These are phyloP conservation scores for Carex kokanica DNA, from an alignment of 176 grass and related monocot genomes.

Conservation along the genomic window DNA sequence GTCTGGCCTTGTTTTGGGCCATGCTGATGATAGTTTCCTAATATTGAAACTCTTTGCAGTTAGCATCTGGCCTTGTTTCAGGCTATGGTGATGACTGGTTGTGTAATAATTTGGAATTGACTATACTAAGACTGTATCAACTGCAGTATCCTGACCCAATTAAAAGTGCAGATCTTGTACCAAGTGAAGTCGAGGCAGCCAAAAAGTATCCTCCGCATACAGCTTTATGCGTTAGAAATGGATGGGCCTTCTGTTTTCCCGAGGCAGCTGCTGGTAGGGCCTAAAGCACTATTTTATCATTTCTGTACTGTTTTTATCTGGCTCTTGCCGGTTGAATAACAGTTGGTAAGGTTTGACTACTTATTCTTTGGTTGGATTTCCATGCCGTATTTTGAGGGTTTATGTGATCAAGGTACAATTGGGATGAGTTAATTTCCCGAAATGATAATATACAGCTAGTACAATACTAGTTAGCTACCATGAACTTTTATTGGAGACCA, in stretches of 20 bases:
- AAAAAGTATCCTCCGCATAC: constrained; percentile 89
- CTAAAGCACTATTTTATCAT: constrained; percentile 26
- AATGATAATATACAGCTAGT: not conserved
- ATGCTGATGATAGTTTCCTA: not conserved
- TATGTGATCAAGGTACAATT: not conserved
- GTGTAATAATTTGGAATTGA: not conserved
- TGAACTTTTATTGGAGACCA: not conserved
- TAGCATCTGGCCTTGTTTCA: not conserved
- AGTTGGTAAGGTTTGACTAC: not conserved
- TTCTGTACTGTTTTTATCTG: constrained; percentile 21
- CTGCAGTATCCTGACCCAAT: not conserved
- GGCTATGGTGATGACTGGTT: not conserved
- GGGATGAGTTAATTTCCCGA: not conserved
- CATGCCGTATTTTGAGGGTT: not conserved
- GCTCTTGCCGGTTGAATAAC: not conserved
- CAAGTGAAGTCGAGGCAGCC: constrained; percentile 51
- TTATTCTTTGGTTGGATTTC: not conserved
- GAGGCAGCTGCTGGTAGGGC: constrained; percentile 72
- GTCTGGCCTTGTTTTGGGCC: not conserved
- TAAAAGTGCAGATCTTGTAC: constrained; percentile 62
- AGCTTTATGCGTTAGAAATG: constrained; percentile 85
- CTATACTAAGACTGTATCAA: not conserved
- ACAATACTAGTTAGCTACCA: not conserved
- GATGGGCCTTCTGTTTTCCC: constrained; percentile 72
- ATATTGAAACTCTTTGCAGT: not conserved